phyloP scores from a whole-genome alignment of 228 moss, liverwort and hornwort species.

The Sphagnum magellanicum region DNA sequence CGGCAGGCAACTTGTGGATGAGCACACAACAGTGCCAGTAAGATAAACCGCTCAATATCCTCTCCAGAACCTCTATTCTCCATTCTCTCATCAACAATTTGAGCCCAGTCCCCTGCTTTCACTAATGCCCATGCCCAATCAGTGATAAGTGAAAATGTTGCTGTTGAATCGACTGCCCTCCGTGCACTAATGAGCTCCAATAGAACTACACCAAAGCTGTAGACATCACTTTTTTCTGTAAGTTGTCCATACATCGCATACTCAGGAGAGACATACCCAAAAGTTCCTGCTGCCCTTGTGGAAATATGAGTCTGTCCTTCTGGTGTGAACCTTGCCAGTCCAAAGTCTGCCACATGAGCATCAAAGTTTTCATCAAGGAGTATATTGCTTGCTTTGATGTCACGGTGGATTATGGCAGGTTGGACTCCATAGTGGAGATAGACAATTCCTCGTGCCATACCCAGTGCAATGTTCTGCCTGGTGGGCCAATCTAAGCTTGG shows the following conservation, averaged over 20 bases:
- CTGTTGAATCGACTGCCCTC: conserved; percentile 32
- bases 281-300: conserved; percentile 57
- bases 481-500: conserved; percentile 53
- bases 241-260: conserved; percentile 76
- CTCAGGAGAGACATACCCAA: conserved; percentile 80
- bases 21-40: conserved; percentile 69
- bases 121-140: conserved; percentile 81
- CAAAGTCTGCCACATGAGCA: conserved; percentile 72
- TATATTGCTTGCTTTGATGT: conserved; percentile 79
- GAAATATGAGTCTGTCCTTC: conserved; percentile 51
- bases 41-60: conserved; percentile 63
- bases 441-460: conserved; percentile 65
- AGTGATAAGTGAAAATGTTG: conserved; percentile 31
- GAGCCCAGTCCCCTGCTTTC: conserved; percentile 38
- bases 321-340: conserved; percentile 57
- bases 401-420: conserved; percentile 73
- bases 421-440: conserved; percentile 69
- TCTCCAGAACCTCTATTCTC: conserved; percentile 34
- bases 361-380: conserved; percentile 59
- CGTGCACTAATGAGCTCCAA: conserved; percentile 81
- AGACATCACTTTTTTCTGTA: conserved; percentile 79
- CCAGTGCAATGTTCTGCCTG: conserved; percentile 50
- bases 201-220: conserved; percentile 84
- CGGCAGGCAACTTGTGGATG: conserved; percentile 64
- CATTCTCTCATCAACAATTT: conserved; percentile 52